These are phyloP conservation scores for Amylocarpus encephaloides DNA, from an alignment of 2,329 filamentous ascomycete genomes.

Conservation along the genomic window DNA sequence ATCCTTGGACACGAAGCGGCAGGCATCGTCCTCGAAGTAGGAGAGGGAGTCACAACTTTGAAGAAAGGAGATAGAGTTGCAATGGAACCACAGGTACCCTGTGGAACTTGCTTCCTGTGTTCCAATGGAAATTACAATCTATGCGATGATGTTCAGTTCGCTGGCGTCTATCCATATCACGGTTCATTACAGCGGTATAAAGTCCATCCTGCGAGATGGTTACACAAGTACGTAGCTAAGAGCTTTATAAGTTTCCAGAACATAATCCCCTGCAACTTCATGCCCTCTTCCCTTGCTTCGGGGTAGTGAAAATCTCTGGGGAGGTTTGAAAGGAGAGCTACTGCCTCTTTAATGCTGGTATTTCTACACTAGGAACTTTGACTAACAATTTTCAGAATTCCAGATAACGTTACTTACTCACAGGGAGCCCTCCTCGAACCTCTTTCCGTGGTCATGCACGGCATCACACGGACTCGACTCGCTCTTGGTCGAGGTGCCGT, in stretches of 20 bases:
- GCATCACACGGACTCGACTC: constrained; percentile 47
- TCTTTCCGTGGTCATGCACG: constrained; percentile 56
- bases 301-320: too few species aligned
- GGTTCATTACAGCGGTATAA: constrained; percentile 16
- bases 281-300: too few species aligned
- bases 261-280: too few species aligned
- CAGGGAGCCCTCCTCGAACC: constrained; percentile 60
- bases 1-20: constrained; percentile 50
- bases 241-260: too few species aligned
- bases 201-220: neutral
- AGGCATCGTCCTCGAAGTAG: constrained; percentile 51
- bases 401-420: constrained; percentile 48
- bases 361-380: too few species aligned
- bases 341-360: too few species aligned
- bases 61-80: constrained; percentile 55
- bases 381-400: constrained; percentile 32
- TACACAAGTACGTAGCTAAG: neutral
- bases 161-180: neutral
- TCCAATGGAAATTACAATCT: constrained; percentile 28
- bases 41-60: constrained; percentile 46
- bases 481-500: constrained; percentile 48
- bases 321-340: too few species aligned
- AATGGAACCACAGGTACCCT: constrained; percentile 59
- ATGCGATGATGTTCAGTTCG: neutral
- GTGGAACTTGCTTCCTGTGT: constrained; percentile 53